Evolutionary conservation across 768 basidiomycete genomes (phyloP).

Genomic region (Boletus pseudo-olivaceus): DNA sequence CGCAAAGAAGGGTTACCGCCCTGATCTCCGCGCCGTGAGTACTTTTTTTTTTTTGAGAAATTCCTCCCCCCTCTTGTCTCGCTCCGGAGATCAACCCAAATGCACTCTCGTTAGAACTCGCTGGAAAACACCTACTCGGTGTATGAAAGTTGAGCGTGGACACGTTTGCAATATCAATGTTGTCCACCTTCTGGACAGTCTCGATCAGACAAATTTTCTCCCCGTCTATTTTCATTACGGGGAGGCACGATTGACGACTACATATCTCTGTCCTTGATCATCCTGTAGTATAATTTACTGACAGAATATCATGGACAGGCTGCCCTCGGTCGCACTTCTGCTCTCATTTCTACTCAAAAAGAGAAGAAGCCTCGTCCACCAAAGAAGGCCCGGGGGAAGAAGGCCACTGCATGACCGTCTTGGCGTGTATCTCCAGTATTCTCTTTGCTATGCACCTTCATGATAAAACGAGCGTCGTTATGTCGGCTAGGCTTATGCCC

Average conservation of each 20-base stretch:
- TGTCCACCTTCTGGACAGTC: slow-evolving; percentile 22
- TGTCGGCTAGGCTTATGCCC: slow-evolving; percentile 5
- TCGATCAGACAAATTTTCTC: slow-evolving; percentile 20
- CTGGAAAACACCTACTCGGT: slow-evolving; percentile 58
- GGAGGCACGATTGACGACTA: slow-evolving; percentile 34
- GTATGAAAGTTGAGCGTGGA: slow-evolving; percentile 90
- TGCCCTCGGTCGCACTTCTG: slow-evolving; percentile 72
- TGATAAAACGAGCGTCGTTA: slow-evolving; percentile 17
- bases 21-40: slow-evolving; percentile 76
- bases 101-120: slow-evolving; percentile 93
- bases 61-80: neutral
- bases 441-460: slow-evolving; percentile 17
- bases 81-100: slow-evolving; percentile 16
- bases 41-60: neutral
- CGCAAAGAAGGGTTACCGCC: slow-evolving; percentile 70
- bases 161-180: slow-evolving; percentile 77
- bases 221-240: slow-evolving; percentile 23
- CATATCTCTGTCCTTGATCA: slow-evolving; percentile 10
- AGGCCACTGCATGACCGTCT: slow-evolving; percentile 32
- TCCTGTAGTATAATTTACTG: slow-evolving; percentile 48
- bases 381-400: slow-evolving; percentile 75
- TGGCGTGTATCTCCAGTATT: slow-evolving; percentile 26
- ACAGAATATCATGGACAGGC: slow-evolving; percentile 44
- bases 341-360: slow-evolving; percentile 64
- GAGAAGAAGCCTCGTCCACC: slow-evolving; percentile 63